Percentiles rank a stretch among this genome's conserved stretches.
Evolutionary conservation across 2,329 filamentous ascomycete species (phyloP).

Genomic region (Penicillium sp.): DNA sequence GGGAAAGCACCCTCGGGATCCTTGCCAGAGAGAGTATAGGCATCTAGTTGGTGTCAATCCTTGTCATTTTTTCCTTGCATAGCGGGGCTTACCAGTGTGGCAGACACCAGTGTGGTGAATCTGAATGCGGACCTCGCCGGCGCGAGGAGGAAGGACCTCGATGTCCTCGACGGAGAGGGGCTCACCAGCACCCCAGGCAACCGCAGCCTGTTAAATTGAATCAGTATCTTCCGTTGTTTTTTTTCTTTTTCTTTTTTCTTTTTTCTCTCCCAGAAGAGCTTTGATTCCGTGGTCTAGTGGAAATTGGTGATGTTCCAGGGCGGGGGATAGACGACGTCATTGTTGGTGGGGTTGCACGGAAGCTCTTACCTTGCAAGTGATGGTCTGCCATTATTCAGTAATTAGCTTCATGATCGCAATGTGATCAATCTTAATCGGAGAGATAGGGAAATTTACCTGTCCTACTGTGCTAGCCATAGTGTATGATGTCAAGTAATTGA

Average conservation of each 20-base stretch:
- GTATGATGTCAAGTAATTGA: slow-evolving; percentile 5
- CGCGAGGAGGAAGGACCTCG: slow-evolving; percentile 84
- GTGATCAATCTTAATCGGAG: not conserved
- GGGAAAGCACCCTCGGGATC: slow-evolving; percentile 95
- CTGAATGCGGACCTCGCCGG: slow-evolving; percentile 94
- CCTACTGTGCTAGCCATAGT: slow-evolving; percentile 59
- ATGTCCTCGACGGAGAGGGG: slow-evolving; percentile 86
- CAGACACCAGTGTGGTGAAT: slow-evolving; percentile 98
- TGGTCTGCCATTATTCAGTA: slow-evolving; percentile 60
- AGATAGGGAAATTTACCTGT: slow-evolving; percentile 46
- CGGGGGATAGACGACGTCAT: not conserved
- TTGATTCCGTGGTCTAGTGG: not conserved
- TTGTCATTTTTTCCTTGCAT: not conserved
- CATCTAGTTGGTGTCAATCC: slow-evolving; percentile 57
- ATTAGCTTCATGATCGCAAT: not conserved
- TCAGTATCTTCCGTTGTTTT: not conserved
- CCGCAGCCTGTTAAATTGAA: slow-evolving; percentile 65
- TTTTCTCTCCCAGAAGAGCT: not conserved
- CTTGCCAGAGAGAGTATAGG: slow-evolving; percentile 93
- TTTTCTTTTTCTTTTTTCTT: not conserved
- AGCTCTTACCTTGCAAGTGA: slow-evolving; percentile 73
- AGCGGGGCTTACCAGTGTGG: slow-evolving; percentile 73
- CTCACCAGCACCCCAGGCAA: slow-evolving; percentile 96
- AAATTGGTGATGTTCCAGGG: not conserved
- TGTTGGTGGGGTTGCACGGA: slow-evolving; percentile 2